These are phyloP conservation scores for Leucocoprinus leucothites DNA, from an alignment of 768 basidiomycete species.

Conservation along the genomic window DNA sequence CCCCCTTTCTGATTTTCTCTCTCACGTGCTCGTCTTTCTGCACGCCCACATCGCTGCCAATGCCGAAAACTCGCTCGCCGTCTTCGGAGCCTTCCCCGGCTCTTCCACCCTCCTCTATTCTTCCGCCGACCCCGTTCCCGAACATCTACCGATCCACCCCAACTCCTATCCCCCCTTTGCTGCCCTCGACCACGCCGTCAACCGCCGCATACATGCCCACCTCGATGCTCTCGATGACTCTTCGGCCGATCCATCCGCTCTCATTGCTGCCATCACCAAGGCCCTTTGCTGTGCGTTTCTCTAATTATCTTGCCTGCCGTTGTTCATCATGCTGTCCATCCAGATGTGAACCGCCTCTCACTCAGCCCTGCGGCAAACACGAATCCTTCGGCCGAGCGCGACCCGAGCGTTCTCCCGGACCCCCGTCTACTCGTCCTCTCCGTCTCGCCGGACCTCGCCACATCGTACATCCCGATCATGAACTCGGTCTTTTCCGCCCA, in stretches of 20 bases:
- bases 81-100: conserved; percentile 85
- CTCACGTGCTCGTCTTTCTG: conserved; percentile 85
- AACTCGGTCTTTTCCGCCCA: conserved; percentile 99
- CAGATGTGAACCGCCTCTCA: conserved; percentile 40
- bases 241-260: conserved; percentile 51
- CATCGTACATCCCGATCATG: conserved; percentile 98
- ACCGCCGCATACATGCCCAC: not conserved
- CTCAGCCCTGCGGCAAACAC: conserved; percentile 21
- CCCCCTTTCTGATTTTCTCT: conserved; percentile 69
- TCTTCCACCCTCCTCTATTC: conserved; percentile 86
- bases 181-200: conserved; percentile 27
- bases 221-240: conserved; percentile 19
- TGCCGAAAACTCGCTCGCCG: conserved; percentile 90
- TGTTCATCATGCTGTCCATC: conserved; percentile 1
- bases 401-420: conserved; percentile 31
- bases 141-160: conserved; percentile 49
- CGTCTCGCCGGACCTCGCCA: conserved; percentile 85
- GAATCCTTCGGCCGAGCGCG: conserved; percentile 25
- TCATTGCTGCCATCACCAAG: conserved; percentile 90
- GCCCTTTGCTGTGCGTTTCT: conserved; percentile 76
- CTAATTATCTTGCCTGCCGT: conserved; percentile 17
- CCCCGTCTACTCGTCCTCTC: conserved; percentile 66
- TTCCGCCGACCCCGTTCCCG: conserved; percentile 43
- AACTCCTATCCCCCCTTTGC: conserved; percentile 64
- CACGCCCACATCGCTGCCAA: conserved; percentile 90